A percentile compares a stretch with the other conserved stretches of the same genome.
Conservation (phyloP, 2,329 filamentous ascomycete species). For the Venturia nashicola region DNA sequence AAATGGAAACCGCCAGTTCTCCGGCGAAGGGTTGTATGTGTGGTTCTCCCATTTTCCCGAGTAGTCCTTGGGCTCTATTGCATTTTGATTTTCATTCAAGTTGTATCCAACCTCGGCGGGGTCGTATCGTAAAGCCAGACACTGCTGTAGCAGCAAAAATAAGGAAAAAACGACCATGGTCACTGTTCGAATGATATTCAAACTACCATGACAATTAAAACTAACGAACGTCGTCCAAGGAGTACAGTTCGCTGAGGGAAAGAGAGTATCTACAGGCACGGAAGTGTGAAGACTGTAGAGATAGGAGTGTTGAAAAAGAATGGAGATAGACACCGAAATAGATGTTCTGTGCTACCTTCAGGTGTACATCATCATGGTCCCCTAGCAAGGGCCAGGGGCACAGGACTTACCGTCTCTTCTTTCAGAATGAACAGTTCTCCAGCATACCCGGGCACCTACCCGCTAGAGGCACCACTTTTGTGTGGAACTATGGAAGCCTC, state of each 20-base stretch:
- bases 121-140: background rate
- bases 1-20: slow-evolving; percentile 51
- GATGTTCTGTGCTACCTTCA: background rate
- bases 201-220: background rate
- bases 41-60: slow-evolving; percentile 19
- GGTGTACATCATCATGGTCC: background rate
- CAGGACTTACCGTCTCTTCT: background rate
- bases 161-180: background rate
- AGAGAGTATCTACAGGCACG: background rate
- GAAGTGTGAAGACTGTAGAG: background rate
- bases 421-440: background rate
- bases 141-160: slow-evolving; percentile 2
- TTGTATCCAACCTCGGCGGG: slow-evolving; percentile 3
- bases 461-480: background rate
- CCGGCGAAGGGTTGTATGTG: slow-evolving; percentile 38
- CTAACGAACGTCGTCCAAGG: background rate
- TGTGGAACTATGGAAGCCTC: background rate
- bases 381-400: background rate
- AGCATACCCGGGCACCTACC: background rate
- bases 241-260: background rate
- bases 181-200: background rate
- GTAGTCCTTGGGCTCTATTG: background rate
- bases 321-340: background rate
- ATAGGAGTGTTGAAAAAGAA: background rate
- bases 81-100: slow-evolving; percentile 1